Percentiles rank a stretch among this genome's conserved stretches.
These are phyloP conservation scores for Arxiozyma telluris DNA, from an alignment of 1,139 yeast genomes.

Conservation along the genomic window DNA sequence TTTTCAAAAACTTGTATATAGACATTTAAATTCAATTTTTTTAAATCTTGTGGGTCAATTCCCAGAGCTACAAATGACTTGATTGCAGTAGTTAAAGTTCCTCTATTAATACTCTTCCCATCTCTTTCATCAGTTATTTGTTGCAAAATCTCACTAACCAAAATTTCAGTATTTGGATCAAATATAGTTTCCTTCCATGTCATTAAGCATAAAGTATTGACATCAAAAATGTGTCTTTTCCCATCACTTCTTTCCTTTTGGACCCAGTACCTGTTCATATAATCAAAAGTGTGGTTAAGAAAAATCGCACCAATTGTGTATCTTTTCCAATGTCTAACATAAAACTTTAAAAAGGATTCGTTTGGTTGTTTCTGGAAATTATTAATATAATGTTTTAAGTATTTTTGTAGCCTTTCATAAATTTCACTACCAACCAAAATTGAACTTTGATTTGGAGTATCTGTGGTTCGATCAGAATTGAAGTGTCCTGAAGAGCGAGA, in stretches of 20 bases:
- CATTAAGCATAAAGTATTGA: constrained; percentile 74
- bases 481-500: constrained; percentile 44
- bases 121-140: constrained; percentile 73
- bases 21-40: constrained; percentile 73
- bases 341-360: constrained; percentile 73
- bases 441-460: constrained; percentile 29
- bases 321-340: constrained; percentile 82
- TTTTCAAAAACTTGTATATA: constrained; percentile 74
- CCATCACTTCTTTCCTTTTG: constrained; percentile 94
- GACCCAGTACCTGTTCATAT: constrained; percentile 96
- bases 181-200: constrained; percentile 87
- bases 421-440: constrained; percentile 77
- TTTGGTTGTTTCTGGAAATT: constrained; percentile 39
- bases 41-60: constrained; percentile 71
- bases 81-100: constrained; percentile 63
- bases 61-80: constrained; percentile 75
- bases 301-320: constrained; percentile 88
- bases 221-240: constrained; percentile 83
- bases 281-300: constrained; percentile 87
- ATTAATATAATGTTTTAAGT: constrained; percentile 54
- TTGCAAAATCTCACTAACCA: constrained; percentile 64
- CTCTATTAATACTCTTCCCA: constrained; percentile 65
- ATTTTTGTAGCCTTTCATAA: constrained; percentile 60
- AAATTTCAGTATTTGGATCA: constrained; percentile 47
- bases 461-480: constrained; percentile 25